Conservation (phyloP, 108 stramenopile genomes). For the Nitzschia sp. region DNA sequence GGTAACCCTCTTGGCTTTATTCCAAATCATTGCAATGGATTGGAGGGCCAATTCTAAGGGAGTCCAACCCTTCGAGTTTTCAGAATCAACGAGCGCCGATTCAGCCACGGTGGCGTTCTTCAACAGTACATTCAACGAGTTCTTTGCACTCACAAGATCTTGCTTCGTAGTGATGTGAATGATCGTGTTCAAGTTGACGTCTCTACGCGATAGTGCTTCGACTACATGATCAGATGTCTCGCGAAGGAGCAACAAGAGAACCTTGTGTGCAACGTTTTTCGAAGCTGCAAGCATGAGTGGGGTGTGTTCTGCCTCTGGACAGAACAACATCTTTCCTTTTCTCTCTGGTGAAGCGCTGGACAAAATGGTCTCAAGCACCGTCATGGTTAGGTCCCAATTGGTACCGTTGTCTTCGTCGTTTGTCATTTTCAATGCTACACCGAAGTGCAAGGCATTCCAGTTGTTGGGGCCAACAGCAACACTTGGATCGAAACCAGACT, state of each 20-base stretch:
- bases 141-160: neutral
- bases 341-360: neutral
- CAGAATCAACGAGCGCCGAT: neutral
- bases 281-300: conserved; percentile 15
- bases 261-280: neutral
- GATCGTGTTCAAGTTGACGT: conserved; percentile 11
- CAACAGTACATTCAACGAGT: neutral
- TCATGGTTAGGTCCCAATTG: neutral
- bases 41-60: neutral
- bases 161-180: conserved; percentile 3
- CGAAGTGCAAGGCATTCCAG: neutral
- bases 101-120: neutral
- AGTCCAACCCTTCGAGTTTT: conserved; percentile 1
- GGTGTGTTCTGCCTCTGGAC: conserved; percentile 19
- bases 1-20: neutral
- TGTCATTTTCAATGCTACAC: neutral
- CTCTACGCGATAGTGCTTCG: conserved; percentile 4
- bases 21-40: neutral
- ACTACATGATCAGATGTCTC: neutral
- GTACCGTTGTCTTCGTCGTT: neutral
- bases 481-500: neutral
- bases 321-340: conserved; percentile 1
- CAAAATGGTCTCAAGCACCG: neutral
- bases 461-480: neutral
- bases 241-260: neutral